Evolutionary conservation across 139 green algal species (phyloP).

Genomic region (Tetradesmus obliquus): DNA sequence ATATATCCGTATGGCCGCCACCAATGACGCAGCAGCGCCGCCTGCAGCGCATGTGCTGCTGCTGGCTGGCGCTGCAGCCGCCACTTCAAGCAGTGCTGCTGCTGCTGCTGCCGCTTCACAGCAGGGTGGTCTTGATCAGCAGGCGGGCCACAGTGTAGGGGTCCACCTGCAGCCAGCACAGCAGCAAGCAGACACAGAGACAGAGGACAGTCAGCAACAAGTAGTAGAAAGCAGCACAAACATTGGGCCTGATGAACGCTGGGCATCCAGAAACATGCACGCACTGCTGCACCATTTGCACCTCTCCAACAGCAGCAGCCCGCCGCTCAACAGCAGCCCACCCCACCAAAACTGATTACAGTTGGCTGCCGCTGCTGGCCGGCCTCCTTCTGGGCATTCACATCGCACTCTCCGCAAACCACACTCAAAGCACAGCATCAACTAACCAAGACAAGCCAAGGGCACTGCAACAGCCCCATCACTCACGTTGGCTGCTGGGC

Average conservation of each 20-base stretch:
- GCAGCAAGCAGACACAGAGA: neutral
- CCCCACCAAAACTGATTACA: neutral
- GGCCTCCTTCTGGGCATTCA: too few species aligned
- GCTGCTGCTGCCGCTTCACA: constrained; percentile 13
- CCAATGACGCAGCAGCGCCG: constrained; percentile 1
- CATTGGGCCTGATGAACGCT: neutral
- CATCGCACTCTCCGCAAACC: neutral
- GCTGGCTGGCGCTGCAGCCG: neutral
- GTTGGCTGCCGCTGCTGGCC: too few species aligned
- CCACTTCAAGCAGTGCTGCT: neutral
- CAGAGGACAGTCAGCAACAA: neutral
- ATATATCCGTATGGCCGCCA: neutral
- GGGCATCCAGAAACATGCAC: neutral
- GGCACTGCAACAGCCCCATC: neutral
- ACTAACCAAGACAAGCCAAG: neutral
- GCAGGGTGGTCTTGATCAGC: constrained; percentile 83
- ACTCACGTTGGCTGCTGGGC: constrained; percentile 83
- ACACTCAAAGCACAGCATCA: neutral
- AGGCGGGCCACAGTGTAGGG: constrained; percentile 86
- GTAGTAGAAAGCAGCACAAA: neutral
- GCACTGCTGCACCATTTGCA: neutral
- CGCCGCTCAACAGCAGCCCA: neutral
- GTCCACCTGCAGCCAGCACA: constrained; percentile 77
- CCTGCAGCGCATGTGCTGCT: neutral
- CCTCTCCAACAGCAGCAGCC: neutral